These are phyloP conservation scores for Stephania cephalantha DNA, from an alignment of 164 flowering plant species.

Conservation along the genomic window DNA sequence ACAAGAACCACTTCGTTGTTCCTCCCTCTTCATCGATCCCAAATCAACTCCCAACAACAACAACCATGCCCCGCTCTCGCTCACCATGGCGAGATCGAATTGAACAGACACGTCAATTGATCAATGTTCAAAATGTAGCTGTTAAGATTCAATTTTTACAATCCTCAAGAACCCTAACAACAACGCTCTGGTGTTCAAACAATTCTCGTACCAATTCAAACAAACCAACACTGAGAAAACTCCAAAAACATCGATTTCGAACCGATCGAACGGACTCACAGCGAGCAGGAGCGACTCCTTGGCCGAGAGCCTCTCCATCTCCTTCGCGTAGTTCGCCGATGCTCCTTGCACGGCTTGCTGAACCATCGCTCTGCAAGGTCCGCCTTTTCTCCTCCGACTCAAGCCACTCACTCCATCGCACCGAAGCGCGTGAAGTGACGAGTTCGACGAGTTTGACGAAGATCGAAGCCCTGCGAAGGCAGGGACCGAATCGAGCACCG, in stretches of 20 bases:
- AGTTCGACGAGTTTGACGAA: constrained; percentile 8
- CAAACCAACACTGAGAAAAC: not conserved
- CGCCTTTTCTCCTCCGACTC: constrained; percentile 11
- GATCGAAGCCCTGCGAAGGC: constrained; percentile 21
- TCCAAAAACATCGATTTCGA: not conserved
- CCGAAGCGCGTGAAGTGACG: constrained; percentile 7
- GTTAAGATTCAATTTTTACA: not conserved
- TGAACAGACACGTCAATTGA: constrained; percentile 42
- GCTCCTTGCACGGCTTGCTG: constrained; percentile 61
- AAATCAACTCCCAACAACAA: no score
- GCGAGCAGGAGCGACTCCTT: constrained; percentile 89
- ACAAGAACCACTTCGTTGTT: no score
- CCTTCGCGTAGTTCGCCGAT: constrained; percentile 71
- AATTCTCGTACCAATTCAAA: not conserved
- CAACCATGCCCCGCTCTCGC: no score
- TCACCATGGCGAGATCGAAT: no score
- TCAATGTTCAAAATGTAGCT: not conserved
- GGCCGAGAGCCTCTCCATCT: constrained; percentile 90
- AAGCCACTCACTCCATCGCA: not conserved
- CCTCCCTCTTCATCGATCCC: no score
- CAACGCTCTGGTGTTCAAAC: not conserved
- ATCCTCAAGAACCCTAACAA: not conserved
- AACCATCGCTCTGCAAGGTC: constrained; percentile 48
- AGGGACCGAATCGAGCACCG: constrained; percentile 17
- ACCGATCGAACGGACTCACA: constrained; percentile 26